Evolutionary conservation across 495 filamentous ascomycete genomes (phyloP), one percentile per base, ranked within the genome.

Genomic region (Pyrenopolyporus hunteri): DNA sequence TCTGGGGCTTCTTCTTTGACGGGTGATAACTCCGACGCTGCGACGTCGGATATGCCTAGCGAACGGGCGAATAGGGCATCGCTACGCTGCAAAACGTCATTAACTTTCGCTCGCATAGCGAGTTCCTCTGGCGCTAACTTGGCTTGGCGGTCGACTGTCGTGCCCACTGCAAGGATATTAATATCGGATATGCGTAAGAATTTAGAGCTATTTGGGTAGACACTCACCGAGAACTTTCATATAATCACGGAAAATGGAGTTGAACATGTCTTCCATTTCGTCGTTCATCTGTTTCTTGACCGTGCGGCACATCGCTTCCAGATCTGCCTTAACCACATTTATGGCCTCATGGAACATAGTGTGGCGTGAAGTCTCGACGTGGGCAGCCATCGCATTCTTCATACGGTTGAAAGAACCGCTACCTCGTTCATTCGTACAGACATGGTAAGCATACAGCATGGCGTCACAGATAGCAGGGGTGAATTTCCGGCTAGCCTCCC

Each of bases 401-500:
- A 88, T 88, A 1, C 85, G 78, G 23, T 56, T 70, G 57, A 66
- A 85, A 13, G 64, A 76, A 0, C 85, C 86, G 3, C 53, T n/a
- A 5, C 82, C 84, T 37, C 43, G 23, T 63, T 87, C 83, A 0
- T 68, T 62, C 16, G 63, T 56, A 57, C 83, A 86, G 9, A 42
- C 63, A 0, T 75, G 63, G 57, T 89, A 89, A 1, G 76, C 79
- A 4, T 68, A 40, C 0, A 26, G 22, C 80, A 89, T 86, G 25
- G 64, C 56, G 0, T 63, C 10, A 22, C 74, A 66, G 22, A 88
- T 82, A 16, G 77, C 70, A 1, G 82, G 84, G 4, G 73, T 77
- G 47, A 87, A 87, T 19, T 73, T 64, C 5, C 86, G 79, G 62
- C 81, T 88, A 26, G 80, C 79, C 2, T 85, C 83, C 25, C 79